These are phyloP conservation scores for Psilocybe cubensis DNA, from an alignment of 768 basidiomycete genomes.

Conservation along the genomic window DNA sequence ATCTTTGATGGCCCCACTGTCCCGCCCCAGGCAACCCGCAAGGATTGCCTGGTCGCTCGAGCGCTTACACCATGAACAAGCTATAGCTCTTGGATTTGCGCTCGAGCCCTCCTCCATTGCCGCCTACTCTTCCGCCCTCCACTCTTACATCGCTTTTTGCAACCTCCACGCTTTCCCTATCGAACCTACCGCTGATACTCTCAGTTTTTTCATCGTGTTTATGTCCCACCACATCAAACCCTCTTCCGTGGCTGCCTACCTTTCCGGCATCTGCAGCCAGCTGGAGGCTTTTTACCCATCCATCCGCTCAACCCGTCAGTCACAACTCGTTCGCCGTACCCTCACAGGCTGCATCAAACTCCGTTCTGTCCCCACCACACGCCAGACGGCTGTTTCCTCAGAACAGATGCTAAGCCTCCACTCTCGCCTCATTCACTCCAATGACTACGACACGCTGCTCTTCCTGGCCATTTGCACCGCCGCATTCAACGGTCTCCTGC, in stretches of 20 bases:
- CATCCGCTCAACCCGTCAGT: not conserved
- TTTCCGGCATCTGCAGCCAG: slow-evolving; percentile 16
- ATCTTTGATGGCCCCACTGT: slow-evolving; percentile 32
- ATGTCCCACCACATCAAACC: slow-evolving; percentile 12
- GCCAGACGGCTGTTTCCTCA: slow-evolving; percentile 11
- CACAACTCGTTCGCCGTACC: slow-evolving; percentile 3
- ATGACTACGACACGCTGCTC: slow-evolving; percentile 3
- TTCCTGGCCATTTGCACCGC: slow-evolving; percentile 23
- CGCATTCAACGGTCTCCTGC: slow-evolving; percentile 33
- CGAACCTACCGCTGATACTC: slow-evolving; percentile 39
- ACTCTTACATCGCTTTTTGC: slow-evolving; percentile 41
- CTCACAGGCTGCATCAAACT: not conserved
- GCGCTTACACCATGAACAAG: slow-evolving; percentile 6
- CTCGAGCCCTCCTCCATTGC: slow-evolving; percentile 27
- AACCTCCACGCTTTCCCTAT: slow-evolving; percentile 32
- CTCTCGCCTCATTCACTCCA: not conserved
- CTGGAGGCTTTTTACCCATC: slow-evolving; percentile 13
- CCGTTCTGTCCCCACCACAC: not conserved
- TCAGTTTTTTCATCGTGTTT: slow-evolving; percentile 32
- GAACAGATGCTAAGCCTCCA: not conserved
- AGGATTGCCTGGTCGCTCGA: slow-evolving; percentile 4
- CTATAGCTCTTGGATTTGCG: slow-evolving; percentile 11
- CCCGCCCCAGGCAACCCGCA: not conserved
- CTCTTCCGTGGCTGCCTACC: slow-evolving; percentile 19
- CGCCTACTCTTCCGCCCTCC: slow-evolving; percentile 35